Evolutionary conservation across 2,329 filamentous ascomycete genomes (phyloP).

Genomic region (Calycina herbarum): DNA sequence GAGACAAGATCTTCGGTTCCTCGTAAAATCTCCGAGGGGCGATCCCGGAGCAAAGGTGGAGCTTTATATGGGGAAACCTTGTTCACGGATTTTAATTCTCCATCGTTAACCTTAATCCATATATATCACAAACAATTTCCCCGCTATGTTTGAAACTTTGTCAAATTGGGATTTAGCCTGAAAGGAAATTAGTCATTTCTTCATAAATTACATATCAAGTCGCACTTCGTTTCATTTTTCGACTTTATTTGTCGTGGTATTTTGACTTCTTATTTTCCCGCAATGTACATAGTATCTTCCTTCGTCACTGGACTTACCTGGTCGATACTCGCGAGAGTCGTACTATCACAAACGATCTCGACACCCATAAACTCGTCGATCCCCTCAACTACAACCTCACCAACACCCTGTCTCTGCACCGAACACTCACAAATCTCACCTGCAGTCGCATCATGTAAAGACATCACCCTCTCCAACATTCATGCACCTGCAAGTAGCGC

Average conservation of each 20-base stretch:
- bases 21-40: not conserved
- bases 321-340: not conserved
- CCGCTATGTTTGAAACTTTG: not conserved
- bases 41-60: not conserved
- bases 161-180: not conserved
- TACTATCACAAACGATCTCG: not conserved
- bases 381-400: not conserved
- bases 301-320: not conserved
- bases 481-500: constrained; percentile 41
- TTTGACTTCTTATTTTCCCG: not conserved
- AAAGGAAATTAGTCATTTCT: not conserved
- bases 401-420: constrained; percentile 1
- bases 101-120: not conserved
- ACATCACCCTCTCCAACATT: constrained; percentile 44
- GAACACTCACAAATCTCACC: constrained; percentile 36
- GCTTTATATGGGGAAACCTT: not conserved
- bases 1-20: not conserved
- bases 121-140: not conserved
- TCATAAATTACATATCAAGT: not conserved
- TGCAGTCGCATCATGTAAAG: constrained; percentile 43
- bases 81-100: constrained; percentile 6
- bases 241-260: not conserved
- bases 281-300: not conserved
- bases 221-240: not conserved
- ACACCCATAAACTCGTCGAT: not conserved